Percentiles rank a stretch among this genome's conserved stretches.
Conservation (phyloP, 2,329 filamentous ascomycete genomes). For the Pseudogymnoascus sp. region DNA sequence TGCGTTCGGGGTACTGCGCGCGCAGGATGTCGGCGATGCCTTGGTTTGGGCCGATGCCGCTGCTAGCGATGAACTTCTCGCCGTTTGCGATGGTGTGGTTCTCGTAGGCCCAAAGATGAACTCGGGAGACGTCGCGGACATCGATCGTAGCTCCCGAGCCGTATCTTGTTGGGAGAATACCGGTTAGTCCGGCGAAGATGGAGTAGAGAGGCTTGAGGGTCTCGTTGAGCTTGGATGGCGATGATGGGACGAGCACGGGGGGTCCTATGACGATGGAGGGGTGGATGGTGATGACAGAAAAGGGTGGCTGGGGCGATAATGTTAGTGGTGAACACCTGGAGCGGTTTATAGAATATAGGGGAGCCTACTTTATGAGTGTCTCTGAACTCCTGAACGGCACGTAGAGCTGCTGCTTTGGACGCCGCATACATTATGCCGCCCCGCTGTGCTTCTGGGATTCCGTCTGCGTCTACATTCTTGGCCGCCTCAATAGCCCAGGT, state of each 20-base stretch:
- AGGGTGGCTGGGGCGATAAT: slow-evolving; percentile 16
- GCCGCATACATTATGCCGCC: neutral
- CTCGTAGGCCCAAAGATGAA: slow-evolving; percentile 33
- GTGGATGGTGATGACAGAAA: slow-evolving; percentile 34
- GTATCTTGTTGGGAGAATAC: slow-evolving; percentile 21
- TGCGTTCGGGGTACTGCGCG: slow-evolving; percentile 30
- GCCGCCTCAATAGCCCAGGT: neutral
- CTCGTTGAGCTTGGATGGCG: slow-evolving; percentile 27
- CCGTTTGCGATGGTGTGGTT: slow-evolving; percentile 32
- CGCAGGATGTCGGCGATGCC: slow-evolving; percentile 37
- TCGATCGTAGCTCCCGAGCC: slow-evolving; percentile 33
- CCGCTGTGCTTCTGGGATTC: neutral
- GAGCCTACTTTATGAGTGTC: neutral
- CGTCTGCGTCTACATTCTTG: neutral
- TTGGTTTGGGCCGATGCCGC: slow-evolving; percentile 30
- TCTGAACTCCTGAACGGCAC: neutral
- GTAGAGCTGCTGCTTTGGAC: neutral
- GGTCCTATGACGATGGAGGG: slow-evolving; percentile 38
- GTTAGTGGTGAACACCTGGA: neutral
- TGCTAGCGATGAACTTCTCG: slow-evolving; percentile 35
- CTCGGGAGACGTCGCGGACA: slow-evolving; percentile 38
- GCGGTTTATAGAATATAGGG: neutral
- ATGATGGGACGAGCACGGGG: slow-evolving; percentile 29
- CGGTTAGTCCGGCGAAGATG: slow-evolving; percentile 29
- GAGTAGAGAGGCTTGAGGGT: slow-evolving; percentile 30